phyloP scores from a whole-genome alignment of 305 asterid species.

The Euphrasia arctica region DNA sequence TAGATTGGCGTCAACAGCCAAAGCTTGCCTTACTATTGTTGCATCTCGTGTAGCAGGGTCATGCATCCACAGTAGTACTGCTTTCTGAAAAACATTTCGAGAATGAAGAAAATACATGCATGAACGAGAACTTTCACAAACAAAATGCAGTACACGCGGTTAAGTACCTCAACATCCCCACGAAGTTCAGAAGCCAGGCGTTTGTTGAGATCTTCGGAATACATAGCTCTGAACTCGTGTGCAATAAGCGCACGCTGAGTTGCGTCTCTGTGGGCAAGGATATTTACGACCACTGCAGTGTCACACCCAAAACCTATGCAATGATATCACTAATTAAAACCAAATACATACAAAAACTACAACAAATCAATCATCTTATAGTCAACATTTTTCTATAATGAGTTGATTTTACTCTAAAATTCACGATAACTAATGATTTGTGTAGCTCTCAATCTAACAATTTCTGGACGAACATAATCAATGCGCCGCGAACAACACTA shows the following conservation, averaged over 20 bases:
- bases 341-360: too few species aligned
- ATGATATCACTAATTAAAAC: not conserved
- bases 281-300: conserved; percentile 65
- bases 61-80: conserved; percentile 76
- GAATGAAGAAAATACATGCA: too few species aligned
- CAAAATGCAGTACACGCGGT: not conserved
- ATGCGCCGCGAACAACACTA: too few species aligned
- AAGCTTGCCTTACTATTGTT: conserved; percentile 52
- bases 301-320: conserved; percentile 87
- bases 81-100: conserved; percentile 60
- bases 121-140: too few species aligned
- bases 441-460: too few species aligned
- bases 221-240: conserved; percentile 70
- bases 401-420: too few species aligned
- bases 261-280: conserved; percentile 85
- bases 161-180: conserved; percentile 74
- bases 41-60: conserved; percentile 94
- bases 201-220: conserved; percentile 66
- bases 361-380: too few species aligned
- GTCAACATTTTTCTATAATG: too few species aligned
- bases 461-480: too few species aligned
- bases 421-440: too few species aligned
- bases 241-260: conserved; percentile 77
- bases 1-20: conserved; percentile 48
- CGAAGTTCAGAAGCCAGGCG: conserved; percentile 82